These are phyloP conservation scores for Halophytophthora batemanensis DNA, from an alignment of 352 stramenopile species.

Conservation along the genomic window DNA sequence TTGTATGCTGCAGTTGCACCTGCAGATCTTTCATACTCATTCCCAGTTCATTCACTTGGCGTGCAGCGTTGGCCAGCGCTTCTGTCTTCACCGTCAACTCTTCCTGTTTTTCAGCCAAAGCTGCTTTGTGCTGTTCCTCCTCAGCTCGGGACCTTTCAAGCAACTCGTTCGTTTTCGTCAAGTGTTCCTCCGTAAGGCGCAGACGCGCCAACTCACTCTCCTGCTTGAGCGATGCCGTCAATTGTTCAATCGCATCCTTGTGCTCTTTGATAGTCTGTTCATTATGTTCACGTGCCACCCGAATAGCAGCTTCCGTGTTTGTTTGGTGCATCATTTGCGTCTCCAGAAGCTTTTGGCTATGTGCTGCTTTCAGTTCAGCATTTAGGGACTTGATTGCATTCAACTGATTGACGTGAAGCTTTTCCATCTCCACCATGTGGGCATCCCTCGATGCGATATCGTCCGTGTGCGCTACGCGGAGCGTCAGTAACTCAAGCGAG, in stretches of 20 bases:
- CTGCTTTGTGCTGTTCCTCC: conserved; percentile 8
- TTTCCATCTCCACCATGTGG: not conserved
- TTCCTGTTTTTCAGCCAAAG: conserved; percentile 2
- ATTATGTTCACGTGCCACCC: conserved; percentile 1
- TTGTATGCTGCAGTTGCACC: conserved; percentile 9
- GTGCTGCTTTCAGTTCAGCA: conserved; percentile 1
- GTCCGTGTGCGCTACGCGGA: conserved; percentile 11
- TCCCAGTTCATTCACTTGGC: conserved; percentile 2
- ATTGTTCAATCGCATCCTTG: conserved; percentile 5
- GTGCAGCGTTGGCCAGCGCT: conserved; percentile 5
- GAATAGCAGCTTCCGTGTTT: conserved; percentile 1
- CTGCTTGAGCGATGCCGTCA: conserved; percentile 13
- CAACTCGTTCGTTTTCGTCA: conserved; percentile 23
- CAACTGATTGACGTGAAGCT: conserved; percentile 1
- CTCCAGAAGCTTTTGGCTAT: conserved; percentile 1
- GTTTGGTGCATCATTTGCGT: conserved; percentile 1
- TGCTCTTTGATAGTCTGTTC: conserved; percentile 4
- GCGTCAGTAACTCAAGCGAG: conserved; percentile 15
- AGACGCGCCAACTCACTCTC: conserved; percentile 17
- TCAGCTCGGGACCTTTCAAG: conserved; percentile 14
- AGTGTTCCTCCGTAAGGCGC: conserved; percentile 17
- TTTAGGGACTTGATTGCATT: conserved; percentile 2
- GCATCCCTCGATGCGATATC: conserved; percentile 11
- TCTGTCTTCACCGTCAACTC: conserved; percentile 11
- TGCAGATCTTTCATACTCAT: conserved; percentile 12